These are phyloP conservation scores for Pelagomonas calceolata DNA, from an alignment of 108 stramenopile species.

Conservation along the genomic window DNA sequence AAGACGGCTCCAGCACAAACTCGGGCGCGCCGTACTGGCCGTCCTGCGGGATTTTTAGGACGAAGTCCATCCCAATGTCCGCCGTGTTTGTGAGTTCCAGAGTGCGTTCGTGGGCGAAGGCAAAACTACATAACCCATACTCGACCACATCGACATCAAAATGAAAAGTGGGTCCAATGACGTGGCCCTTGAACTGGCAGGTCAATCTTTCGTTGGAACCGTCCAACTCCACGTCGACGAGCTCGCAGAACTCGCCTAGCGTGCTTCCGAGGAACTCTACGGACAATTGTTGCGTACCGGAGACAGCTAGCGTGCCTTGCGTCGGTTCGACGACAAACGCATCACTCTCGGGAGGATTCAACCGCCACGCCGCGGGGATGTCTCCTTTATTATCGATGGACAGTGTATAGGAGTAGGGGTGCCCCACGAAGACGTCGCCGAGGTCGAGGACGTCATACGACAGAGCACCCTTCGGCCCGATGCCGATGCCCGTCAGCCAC, in stretches of 20 bases:
- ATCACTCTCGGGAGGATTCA: constrained; percentile 1
- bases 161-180: constrained; percentile 49
- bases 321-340: constrained; percentile 6
- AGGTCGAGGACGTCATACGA: constrained; percentile 44
- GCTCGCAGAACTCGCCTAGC: constrained; percentile 48
- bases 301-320: constrained; percentile 14
- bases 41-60: constrained; percentile 45
- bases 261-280: constrained; percentile 25
- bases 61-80: constrained; percentile 39
- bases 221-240: constrained; percentile 31
- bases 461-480: constrained; percentile 46
- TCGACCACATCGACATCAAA: constrained; percentile 35
- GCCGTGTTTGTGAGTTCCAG: constrained; percentile 41
- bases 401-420: constrained; percentile 29
- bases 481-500: constrained; percentile 30
- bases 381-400: constrained; percentile 45
- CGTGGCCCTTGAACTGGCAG: constrained; percentile 39
- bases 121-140: constrained; percentile 43
- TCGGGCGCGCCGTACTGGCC: constrained; percentile 25
- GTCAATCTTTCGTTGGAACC: constrained; percentile 38
- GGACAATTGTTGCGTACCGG: not conserved
- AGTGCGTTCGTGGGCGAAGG: constrained; percentile 21
- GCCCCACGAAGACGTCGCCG: constrained; percentile 45
- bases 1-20: constrained; percentile 31
- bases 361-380: constrained; percentile 42